Base-by-base conservation (phyloP, 2,329 filamentous ascomycete genomes). In the Trichoderma aggressivum region DNA sequence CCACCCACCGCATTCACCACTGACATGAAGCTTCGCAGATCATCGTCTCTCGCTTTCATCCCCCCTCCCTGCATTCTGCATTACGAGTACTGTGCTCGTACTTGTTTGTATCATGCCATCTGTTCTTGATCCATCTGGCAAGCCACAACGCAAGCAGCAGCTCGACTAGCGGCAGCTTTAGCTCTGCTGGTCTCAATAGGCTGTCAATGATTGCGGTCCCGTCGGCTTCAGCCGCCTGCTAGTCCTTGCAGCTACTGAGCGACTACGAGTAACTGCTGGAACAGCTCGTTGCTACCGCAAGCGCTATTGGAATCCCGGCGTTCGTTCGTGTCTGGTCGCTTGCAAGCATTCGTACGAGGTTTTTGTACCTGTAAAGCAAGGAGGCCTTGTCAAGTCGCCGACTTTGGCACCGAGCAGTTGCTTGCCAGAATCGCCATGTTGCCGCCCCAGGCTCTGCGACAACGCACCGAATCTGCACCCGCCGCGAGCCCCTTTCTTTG, bases 211-310 rank as follows among this genome's bases (percentile, higher is more conserved):
- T 47, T 30, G 63, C 55, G 34, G 64, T 50, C 55, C 53, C 64
- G 64, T 59, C 64, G 64, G 64, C 53, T 67, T 67, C 64, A 67
- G 64, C 64, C 64, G 64, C 64, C 34, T 67, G 18, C 53, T 67
- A 67, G 53, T 67, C 26, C 55, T 47, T 59, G 55, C 30, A 50
- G 47, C 65, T 43, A 61, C 65, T 58, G 24, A 7, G 50, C 28
- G 56, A 59, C 30, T 59, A 59, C 56, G 56, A 34, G 26, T 56
- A 59, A 55, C 21, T 61, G 59, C 59, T 34, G 28, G 59, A 12
- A 59, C 56, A 34, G 56, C 28, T 53, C 18, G 61, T 32, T 24
- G 39, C n/a, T 53, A 18, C 26, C 39, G 61, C 61, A 47, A 24
- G 39, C 58, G 34, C 58, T 39, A 61, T 61, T 61, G 32, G 34